These are phyloP conservation scores for Arthroderma sp. DNA, from an alignment of 2,329 filamentous ascomycete species.

Conservation along the genomic window DNA sequence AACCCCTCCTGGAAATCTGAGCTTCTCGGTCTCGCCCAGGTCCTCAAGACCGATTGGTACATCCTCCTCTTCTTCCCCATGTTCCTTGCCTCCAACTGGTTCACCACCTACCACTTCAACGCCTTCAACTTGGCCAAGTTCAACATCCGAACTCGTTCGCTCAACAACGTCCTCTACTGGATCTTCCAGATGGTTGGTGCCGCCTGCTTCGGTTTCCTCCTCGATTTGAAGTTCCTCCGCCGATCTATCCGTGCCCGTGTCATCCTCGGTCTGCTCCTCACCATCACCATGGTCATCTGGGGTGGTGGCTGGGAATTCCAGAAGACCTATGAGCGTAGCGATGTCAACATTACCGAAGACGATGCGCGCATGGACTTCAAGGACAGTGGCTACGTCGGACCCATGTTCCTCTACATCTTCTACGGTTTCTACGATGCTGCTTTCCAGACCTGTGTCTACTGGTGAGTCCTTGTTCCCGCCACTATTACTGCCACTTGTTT, in stretches of 20 bases:
- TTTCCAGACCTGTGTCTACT: conserved; percentile 86
- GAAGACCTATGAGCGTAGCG: conserved; percentile 42
- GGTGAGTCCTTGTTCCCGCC: conserved; percentile 36
- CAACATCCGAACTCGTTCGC: conserved; percentile 58
- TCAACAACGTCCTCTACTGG: conserved; percentile 73
- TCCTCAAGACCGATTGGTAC: conserved; percentile 55
- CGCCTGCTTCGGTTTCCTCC: conserved; percentile 54
- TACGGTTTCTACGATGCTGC: conserved; percentile 81
- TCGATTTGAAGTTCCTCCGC: conserved; percentile 48
- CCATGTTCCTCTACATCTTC: conserved; percentile 82
- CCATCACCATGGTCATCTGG: conserved; percentile 65
- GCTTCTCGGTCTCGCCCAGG: conserved; percentile 61
- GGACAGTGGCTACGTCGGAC: conserved; percentile 54
- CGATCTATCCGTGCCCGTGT: conserved; percentile 56
- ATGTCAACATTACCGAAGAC: conserved; percentile 11
- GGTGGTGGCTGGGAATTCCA: conserved; percentile 72
- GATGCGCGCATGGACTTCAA: conserved; percentile 18
- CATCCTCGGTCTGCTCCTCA: conserved; percentile 48
- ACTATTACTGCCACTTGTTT: neutral
- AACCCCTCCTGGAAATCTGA: conserved; percentile 78
- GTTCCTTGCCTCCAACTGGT: conserved; percentile 70
- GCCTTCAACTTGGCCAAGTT: conserved; percentile 57
- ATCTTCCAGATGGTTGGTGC: conserved; percentile 65
- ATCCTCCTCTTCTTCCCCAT: conserved; percentile 67
- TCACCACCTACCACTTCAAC: conserved; percentile 70